These are phyloP conservation scores for Saccharomycodes ludwigii DNA, from an alignment of 805 yeast species.

Conservation along the genomic window DNA sequence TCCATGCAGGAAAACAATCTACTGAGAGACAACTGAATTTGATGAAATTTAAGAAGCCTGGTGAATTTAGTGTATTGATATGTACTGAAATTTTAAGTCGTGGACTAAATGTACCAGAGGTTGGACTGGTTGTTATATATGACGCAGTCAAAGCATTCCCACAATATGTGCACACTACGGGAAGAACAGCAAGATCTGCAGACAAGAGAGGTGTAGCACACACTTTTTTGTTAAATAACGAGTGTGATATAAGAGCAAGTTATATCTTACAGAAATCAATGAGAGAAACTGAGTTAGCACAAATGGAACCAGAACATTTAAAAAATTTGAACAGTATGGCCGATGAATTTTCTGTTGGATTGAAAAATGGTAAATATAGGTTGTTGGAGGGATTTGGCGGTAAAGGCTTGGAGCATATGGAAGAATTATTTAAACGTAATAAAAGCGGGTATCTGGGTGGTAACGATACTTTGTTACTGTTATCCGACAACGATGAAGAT, in stretches of 20 bases:
- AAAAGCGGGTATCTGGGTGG: conserved; percentile 39
- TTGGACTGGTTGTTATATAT: conserved; percentile 69
- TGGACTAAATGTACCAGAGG: conserved; percentile 84
- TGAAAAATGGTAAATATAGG: conserved; percentile 54
- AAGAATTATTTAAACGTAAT: conserved; percentile 36
- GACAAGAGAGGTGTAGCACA: conserved; percentile 57
- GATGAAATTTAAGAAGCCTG: conserved; percentile 51
- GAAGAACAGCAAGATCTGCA: conserved; percentile 93
- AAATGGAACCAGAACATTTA: conserved; percentile 31
- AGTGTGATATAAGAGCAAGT: conserved; percentile 58
- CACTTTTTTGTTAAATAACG: conserved; percentile 53
- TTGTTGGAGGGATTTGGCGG: conserved; percentile 83
- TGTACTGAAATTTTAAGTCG: conserved; percentile 95
- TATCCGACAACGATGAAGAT: conserved; percentile 11
- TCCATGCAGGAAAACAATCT: conserved; percentile 92
- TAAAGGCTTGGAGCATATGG: conserved; percentile 72
- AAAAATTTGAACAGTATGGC: conserved; percentile 31
- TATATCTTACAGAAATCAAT: conserved; percentile 35
- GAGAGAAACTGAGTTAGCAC: conserved; percentile 36
- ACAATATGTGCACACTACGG: conserved; percentile 92
- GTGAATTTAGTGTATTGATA: conserved; percentile 47
- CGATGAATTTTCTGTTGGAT: conserved; percentile 40
- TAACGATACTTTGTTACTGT: conserved; percentile 16
- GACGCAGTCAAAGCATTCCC: conserved; percentile 83
- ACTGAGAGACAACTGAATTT: conserved; percentile 68